Evolutionary conservation across 305 asterid genomes (phyloP).

Genomic region (Fraxinus angustifolia): DNA sequence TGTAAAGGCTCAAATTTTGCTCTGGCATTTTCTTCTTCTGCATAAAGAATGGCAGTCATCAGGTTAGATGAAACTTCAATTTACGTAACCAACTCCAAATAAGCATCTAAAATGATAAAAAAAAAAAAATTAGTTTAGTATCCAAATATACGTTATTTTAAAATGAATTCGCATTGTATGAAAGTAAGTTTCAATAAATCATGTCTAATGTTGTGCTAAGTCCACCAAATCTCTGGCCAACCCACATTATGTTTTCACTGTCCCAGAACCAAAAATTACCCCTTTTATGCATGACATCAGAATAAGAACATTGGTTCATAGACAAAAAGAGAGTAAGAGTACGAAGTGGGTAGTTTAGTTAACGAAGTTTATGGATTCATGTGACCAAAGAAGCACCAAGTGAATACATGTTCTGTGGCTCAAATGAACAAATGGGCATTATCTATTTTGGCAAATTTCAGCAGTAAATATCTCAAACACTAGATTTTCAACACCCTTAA

Average conservation of each 20-base stretch:
- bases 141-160: neutral
- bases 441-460: slow-evolving; percentile 9
- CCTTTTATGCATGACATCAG: neutral
- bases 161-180: neutral
- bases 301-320: neutral
- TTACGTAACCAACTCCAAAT: slow-evolving; percentile 5
- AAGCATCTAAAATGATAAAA: neutral
- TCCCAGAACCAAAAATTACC: neutral
- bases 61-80: slow-evolving; percentile 14
- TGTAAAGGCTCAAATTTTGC: slow-evolving; percentile 26
- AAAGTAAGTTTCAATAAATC: neutral
- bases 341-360: neutral
- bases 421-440: slow-evolving; percentile 6
- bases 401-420: neutral
- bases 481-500: slow-evolving; percentile 23
- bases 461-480: neutral
- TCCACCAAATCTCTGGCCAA: neutral
- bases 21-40: slow-evolving; percentile 34
- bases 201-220: neutral
- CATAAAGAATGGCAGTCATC: neutral
- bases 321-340: neutral
- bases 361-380: neutral
- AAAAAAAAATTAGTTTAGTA: neutral
- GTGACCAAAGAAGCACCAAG: neutral
- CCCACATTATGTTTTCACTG: neutral